Evolutionary conservation across 2,329 filamentous ascomycete genomes (phyloP), one percentile per base, ranked within the genome.

Genomic region (Endoconidiophora laricicola): DNA sequence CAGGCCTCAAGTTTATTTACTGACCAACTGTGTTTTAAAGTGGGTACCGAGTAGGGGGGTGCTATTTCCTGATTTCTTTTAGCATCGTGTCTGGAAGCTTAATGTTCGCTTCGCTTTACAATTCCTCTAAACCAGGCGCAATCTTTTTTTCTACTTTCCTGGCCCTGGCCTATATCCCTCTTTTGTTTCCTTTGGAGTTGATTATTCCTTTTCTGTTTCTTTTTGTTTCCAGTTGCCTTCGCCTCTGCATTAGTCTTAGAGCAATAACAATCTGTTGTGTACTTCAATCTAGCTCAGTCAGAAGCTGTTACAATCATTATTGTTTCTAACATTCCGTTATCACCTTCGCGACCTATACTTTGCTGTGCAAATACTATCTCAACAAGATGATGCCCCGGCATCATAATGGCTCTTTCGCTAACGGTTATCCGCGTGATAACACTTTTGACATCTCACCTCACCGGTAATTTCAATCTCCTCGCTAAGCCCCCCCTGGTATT

Each of bases 381-480:
- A 68, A 67, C 63, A 79, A 78, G 69, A 83, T 82, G 78, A 87
- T 91, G 79, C 84, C 90, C 63, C 79, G 86, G 70, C 86, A 94
- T 73, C 75, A 83, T 62, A 69, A 70, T 54, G 69, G 70, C 65
- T 81, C 81, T 64, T 90, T 83, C 66, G 78, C 81, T 55, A 94
- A 91, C 69, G 88, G 86, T 62, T 88, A 88, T 64, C 82, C 83
- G 56, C 74, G 80, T 56, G 76, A 74, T 54, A 81, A 81, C 61
- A 84, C 82, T 43, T 90, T 94, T 63, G 86, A 86, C 57, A 88
- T 93, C 60, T 86, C 85, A 58, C 85, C 86, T 58, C 86, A 94
- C 65, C 84, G 86, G 83, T 94, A 76, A 60, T 73, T 61, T 4
- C 29, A 33, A 33, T 33, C 10, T 36, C 44, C 16, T 20, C 18